phyloP scores from a whole-genome alignment of 768 basidiomycete species.

The Mycena epipterygia region DNA sequence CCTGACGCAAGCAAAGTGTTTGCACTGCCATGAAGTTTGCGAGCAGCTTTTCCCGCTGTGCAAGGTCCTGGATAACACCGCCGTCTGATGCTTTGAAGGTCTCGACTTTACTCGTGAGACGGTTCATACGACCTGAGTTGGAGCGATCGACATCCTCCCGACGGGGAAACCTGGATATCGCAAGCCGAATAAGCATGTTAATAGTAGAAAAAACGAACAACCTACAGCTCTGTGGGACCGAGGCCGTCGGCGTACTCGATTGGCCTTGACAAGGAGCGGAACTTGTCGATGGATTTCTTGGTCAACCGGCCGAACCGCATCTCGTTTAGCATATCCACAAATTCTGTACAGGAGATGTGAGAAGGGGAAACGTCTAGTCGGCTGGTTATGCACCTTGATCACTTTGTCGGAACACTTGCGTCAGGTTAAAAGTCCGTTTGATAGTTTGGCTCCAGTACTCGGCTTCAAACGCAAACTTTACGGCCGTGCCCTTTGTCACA shows the following conservation, averaged over 20 bases:
- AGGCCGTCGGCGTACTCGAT: conserved; percentile 85
- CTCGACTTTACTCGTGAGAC: conserved; percentile 66
- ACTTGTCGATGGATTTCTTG: conserved; percentile 73
- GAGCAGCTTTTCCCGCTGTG: conserved; percentile 82
- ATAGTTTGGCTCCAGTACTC: conserved; percentile 80
- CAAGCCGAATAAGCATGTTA: not conserved
- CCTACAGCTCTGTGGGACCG: conserved; percentile 91
- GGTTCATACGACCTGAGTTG: conserved; percentile 77
- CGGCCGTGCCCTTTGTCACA: conserved; percentile 72
- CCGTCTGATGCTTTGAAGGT: conserved; percentile 74
- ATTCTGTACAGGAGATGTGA: conserved; percentile 62
- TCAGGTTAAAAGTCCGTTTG: conserved; percentile 89
- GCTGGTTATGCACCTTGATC: not conserved
- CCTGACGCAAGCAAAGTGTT: conserved; percentile 63
- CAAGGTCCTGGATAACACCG: conserved; percentile 65
- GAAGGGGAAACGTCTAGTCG: not conserved
- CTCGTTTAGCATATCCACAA: conserved; percentile 97
- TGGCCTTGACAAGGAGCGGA: conserved; percentile 74
- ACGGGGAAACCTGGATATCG: conserved; percentile 79
- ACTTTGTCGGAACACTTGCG: conserved; percentile 48
- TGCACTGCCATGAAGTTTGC: conserved; percentile 92
- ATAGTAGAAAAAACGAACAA: conserved; percentile 9
- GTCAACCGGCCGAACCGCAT: conserved; percentile 93
- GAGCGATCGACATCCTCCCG: conserved; percentile 93
- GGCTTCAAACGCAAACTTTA: conserved; percentile 96